Conservation (phyloP, 768 basidiomycete species). For the Boletus rubropictus region DNA sequence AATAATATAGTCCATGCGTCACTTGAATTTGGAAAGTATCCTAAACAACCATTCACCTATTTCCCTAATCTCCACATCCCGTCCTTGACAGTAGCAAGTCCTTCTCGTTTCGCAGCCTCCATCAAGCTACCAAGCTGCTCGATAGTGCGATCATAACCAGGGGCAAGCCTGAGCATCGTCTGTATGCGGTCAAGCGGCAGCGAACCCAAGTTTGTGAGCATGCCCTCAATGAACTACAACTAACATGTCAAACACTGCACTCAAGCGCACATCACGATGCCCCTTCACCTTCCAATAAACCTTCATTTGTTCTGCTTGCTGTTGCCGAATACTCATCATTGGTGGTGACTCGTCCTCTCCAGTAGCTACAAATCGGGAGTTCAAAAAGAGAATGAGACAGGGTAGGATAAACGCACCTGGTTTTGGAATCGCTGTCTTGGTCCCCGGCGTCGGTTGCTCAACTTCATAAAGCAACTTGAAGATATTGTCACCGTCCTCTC, state of each 20-base stretch:
- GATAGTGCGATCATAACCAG: constrained; percentile 70
- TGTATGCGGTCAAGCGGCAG: constrained; percentile 82
- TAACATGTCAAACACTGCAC: constrained; percentile 2
- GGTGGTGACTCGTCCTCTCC: constrained; percentile 45
- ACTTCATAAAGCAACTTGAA: constrained; percentile 63
- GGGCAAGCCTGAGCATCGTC: constrained; percentile 78
- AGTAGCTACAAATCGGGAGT: constrained; percentile 16
- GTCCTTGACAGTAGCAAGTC: constrained; percentile 61
- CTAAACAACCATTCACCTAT: constrained; percentile 1
- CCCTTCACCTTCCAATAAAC: constrained; percentile 76
- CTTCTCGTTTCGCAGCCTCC: constrained; percentile 76
- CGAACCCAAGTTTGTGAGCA: constrained; percentile 81
- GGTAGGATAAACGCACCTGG: constrained; percentile 16
- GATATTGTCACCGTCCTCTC: constrained; percentile 52
- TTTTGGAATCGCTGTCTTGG: constrained; percentile 19
- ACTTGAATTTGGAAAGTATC: neutral
- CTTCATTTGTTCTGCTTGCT: constrained; percentile 80
- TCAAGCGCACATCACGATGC: neutral
- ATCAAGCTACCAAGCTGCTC: constrained; percentile 78
- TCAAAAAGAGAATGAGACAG: neutral
- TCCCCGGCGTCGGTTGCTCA: constrained; percentile 38
- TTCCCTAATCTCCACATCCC: constrained; percentile 60
- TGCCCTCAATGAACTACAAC: constrained; percentile 77
- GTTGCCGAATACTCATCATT: constrained; percentile 56
- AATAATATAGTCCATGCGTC: neutral